phyloP scores from a whole-genome alignment of 2,329 filamentous ascomycete species.

The Sarocladiaceae sp. region DNA sequence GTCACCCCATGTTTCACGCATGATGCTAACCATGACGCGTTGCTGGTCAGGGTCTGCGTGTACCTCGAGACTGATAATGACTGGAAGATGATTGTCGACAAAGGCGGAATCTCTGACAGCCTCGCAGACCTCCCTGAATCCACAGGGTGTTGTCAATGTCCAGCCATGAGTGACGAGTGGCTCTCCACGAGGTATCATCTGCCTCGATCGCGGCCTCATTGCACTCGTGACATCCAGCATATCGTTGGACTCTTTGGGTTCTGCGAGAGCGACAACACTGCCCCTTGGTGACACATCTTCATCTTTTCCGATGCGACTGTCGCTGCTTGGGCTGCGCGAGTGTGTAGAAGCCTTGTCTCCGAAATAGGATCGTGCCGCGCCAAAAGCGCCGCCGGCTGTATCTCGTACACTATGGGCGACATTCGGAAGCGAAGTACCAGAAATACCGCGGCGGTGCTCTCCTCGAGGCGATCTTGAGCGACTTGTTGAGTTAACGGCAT shows the following conservation, averaged over 20 bases:
- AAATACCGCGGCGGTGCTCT: conserved; percentile 41
- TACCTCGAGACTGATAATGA: conserved; percentile 91
- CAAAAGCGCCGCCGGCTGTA: conserved; percentile 26
- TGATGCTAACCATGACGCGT: conserved; percentile 87
- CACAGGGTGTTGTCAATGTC: conserved; percentile 79
- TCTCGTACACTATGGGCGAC: conserved; percentile 36
- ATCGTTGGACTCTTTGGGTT: conserved; percentile 29
- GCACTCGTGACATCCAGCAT: conserved; percentile 24
- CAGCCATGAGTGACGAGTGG: conserved; percentile 80
- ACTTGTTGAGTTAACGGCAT: conserved; percentile 36
- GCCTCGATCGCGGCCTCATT: conserved; percentile 17
- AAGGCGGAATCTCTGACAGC: conserved; percentile 79
- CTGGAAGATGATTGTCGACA: conserved; percentile 66
- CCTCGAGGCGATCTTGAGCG: conserved; percentile 24
- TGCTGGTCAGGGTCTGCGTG: conserved; percentile 82
- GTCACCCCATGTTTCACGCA: conserved; percentile 81
- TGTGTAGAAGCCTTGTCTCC: conserved; percentile 26
- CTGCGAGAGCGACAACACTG: conserved; percentile 22
- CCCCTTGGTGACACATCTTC: conserved; percentile 26
- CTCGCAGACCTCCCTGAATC: conserved; percentile 81
- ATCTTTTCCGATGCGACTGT: conserved; percentile 23
- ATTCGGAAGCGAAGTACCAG: conserved; percentile 40
- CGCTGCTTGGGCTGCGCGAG: conserved; percentile 35
- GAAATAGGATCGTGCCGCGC: conserved; percentile 22
- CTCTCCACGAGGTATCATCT: conserved; percentile 46